These are phyloP conservation scores for Paraglomus brasilianum DNA, from an alignment of 192 early-diverging fungal species.

Conservation along the genomic window DNA sequence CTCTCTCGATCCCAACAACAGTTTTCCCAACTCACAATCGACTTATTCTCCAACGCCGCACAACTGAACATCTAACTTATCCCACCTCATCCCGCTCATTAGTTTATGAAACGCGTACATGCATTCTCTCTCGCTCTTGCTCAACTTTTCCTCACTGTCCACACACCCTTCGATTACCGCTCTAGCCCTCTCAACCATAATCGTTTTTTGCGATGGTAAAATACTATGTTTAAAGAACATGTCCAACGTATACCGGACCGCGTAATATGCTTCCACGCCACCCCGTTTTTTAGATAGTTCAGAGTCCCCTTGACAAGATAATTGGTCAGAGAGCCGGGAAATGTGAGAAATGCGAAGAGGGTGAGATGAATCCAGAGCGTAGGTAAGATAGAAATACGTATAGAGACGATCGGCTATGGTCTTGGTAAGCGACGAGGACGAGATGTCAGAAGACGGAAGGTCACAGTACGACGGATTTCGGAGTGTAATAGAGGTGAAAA, in stretches of 20 bases:
- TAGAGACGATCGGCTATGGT: conserved; percentile 3
- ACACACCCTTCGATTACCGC: conserved; percentile 33
- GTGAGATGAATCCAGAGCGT: background rate
- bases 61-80: background rate
- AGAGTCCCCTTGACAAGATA: conserved; percentile 5
- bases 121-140: conserved; percentile 35
- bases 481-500: background rate
- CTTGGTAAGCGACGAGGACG: background rate
- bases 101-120: conserved; percentile 46
- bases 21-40: too few relatives aligned
- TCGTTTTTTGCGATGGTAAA: conserved; percentile 16
- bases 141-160: conserved; percentile 38
- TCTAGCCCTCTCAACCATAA: conserved; percentile 33
- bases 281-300: conserved; percentile 20
- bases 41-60: too few relatives aligned
- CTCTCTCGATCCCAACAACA: too few relatives aligned
- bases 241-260: conserved; percentile 32
- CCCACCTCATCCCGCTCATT: conserved; percentile 35
- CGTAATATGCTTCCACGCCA: conserved; percentile 34
- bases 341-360: background rate
- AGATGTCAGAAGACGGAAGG: background rate
- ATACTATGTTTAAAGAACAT: conserved; percentile 15
- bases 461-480: too few relatives aligned
- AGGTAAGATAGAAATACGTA: background rate
- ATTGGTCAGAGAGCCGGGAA: background rate